phyloP scores from a whole-genome alignment of 768 basidiomycete genomes.

The Xanthoconium stramineum region DNA sequence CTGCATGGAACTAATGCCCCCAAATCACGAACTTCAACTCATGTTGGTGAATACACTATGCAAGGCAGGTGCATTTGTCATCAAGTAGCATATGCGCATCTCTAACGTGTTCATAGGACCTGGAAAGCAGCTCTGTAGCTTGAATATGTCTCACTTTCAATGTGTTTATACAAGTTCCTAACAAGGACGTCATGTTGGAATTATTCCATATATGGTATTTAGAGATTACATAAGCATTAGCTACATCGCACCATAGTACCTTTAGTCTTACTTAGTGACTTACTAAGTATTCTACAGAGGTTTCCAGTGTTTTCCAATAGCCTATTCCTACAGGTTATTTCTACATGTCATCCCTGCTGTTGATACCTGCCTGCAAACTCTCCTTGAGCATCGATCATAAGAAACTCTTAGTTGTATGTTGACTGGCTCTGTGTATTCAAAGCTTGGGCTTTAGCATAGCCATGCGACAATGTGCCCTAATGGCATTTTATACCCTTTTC shows the following conservation, averaged over 20 bases:
- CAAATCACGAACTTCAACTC: conserved; percentile 64
- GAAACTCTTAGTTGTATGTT: conserved; percentile 36
- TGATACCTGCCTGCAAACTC: conserved; percentile 57
- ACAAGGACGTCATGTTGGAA: conserved; percentile 66
- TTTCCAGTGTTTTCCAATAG: too few species aligned
- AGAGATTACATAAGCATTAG: too few species aligned
- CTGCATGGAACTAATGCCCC: conserved; percentile 69
- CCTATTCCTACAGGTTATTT: too few species aligned
- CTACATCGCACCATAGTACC: too few species aligned
- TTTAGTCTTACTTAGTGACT: too few species aligned
- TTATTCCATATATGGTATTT: too few species aligned
- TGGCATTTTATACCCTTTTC: conserved; percentile 56
- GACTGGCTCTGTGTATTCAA: conserved; percentile 3
- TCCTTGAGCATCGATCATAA: conserved; percentile 76
- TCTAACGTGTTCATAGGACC: conserved; percentile 50
- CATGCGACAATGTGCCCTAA: conserved; percentile 60
- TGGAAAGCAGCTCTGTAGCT: conserved; percentile 55
- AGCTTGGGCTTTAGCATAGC: conserved; percentile 40
- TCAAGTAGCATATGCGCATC: neutral
- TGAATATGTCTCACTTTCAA: conserved; percentile 73
- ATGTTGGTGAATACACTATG: conserved; percentile 87
- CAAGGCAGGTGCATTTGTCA: conserved; percentile 48
- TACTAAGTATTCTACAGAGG: too few species aligned
- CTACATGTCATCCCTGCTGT: conserved; percentile 79
- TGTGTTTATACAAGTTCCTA: conserved; percentile 57